Base-by-base conservation (phyloP, 768 basidiomycete species). In the Collybia sordida region DNA sequence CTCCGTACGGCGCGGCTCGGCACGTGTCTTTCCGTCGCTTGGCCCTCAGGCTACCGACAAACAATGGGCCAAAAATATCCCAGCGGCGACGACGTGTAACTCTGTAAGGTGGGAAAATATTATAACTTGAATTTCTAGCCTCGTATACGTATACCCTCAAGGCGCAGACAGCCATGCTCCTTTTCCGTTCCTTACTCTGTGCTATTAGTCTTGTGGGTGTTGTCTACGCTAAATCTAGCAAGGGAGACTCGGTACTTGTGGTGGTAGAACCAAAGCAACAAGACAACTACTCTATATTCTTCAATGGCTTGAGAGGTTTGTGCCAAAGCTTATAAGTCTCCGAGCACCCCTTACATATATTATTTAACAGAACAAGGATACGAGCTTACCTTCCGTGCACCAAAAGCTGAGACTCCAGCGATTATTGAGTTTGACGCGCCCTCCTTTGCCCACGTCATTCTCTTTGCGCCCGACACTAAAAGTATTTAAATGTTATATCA, bases 401-500 rank as follows among this genome's bases (percentile, higher is more conserved):
- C 94, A 14, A 91, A 85, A 66, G 89, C 88, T 45, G 79, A 81
- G 39, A 70, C 69, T 41, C 88, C 91, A 8, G 67, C 77, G 19
- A 68, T 93, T 35, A 72, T 86, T 19, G 75, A 86, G 60, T 83
- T 86, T 64, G 90, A 83, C 58, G 78, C 86, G 18, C 81, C 87
- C 34, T 73, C 79, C 41, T 97, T 92, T 69, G 80, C 85, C 41
- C 93, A 98, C 64, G 81, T 97, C 68, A 81, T 98, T 55, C 65
- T 98, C 55, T 86, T 97, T 52, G 81, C 93, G 1, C 88, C 94
- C 9, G 83, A 90, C 51, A 78, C 88, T 38, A 97, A 97, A 76
- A 75, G 96, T 96, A 61, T 62, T 82, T 67, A 8, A n/a, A 9
- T 17, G 23, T 42, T 31, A 25, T 31, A 18, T 8, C 8, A 34